Evolutionary conservation across 2,329 filamentous ascomycete species (phyloP), one percentile per base, ranked within the genome.

Genomic region (Colletotrichum camelliae): DNA sequence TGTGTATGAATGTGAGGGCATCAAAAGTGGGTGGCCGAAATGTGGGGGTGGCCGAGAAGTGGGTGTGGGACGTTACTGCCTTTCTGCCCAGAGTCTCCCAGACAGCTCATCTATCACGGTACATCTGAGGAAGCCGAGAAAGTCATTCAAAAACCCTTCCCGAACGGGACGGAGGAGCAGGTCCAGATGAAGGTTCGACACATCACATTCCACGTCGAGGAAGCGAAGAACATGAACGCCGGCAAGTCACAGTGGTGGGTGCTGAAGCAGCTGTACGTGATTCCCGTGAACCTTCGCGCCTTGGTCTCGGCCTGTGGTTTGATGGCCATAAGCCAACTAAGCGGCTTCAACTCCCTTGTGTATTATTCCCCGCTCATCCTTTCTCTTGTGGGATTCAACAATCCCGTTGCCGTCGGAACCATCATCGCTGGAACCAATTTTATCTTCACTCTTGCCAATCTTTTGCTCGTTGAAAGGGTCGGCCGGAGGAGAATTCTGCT

Each of bases 301-400:
- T 80, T 89, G 16, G 79, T 88, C 52, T 81, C 83, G 57, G 88
- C 86, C 4, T 89, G 88, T 70, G 85, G 86, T n/a, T 79, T 89
- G n/a, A 89, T 89, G 87, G 88, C 87, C 21, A 86, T 89, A 57
- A 86, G 84, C 16, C 88, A 90, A 81, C 88, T 90, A 57, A 84
- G 86, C 7, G 88, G 88, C 0, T 89, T 91, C 80, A 91, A 90
- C 75, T 88, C 88, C 2, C 82, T 90, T 48, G 83, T 85, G 75
- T 89, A 89, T 80, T 90, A 89, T 80, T 87, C 86, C 0, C 87
- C 87, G 0, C 86, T 86, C 0, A 80, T 90, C 0, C 90, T 90
- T 77, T 80, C 83, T 1, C 84, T 89, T 5, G 87, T 89, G 31
- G 87, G 88, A 1, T 89, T 90, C 79, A 80, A 82, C 21, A 87